phyloP scores from a whole-genome alignment of 2,329 filamentous ascomycete genomes.

The Alternaria conjuncta region DNA sequence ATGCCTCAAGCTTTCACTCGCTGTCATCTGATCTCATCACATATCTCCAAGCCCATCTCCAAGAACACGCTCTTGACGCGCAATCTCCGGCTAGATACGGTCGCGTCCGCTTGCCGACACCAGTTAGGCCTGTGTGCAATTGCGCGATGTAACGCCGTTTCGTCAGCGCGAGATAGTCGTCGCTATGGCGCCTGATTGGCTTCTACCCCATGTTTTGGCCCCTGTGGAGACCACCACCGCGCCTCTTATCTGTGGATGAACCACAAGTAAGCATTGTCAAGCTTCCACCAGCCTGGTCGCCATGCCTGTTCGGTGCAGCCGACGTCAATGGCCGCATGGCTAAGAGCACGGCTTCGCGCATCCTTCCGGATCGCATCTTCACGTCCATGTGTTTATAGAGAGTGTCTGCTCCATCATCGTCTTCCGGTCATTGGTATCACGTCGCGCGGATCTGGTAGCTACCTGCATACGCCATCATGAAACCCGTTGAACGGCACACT shows the following conservation, averaged over 20 bases:
- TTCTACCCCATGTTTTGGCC: slow-evolving; percentile 17
- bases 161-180: slow-evolving; percentile 10
- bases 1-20: neutral
- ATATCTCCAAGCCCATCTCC: neutral
- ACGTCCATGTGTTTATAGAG: slow-evolving; percentile 1
- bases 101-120: neutral
- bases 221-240: neutral
- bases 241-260: slow-evolving; percentile 16
- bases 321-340: slow-evolving; percentile 13
- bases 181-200: slow-evolving; percentile 6
- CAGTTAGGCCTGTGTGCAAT: neutral
- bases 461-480: slow-evolving; percentile 25
- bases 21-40: slow-evolving; percentile 1
- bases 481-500: slow-evolving; percentile 18
- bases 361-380: neutral
- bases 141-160: slow-evolving; percentile 5
- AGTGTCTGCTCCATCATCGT: neutral
- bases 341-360: neutral
- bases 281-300: slow-evolving; percentile 14
- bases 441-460: neutral
- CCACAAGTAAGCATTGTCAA: slow-evolving; percentile 21
- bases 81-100: neutral
- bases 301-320: slow-evolving; percentile 13
- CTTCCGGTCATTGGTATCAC: neutral
- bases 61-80: slow-evolving; percentile 7